Evolutionary conservation across 192 early-diverging fungal genomes (phyloP).

Genomic region (Mortierella antarctica): DNA sequence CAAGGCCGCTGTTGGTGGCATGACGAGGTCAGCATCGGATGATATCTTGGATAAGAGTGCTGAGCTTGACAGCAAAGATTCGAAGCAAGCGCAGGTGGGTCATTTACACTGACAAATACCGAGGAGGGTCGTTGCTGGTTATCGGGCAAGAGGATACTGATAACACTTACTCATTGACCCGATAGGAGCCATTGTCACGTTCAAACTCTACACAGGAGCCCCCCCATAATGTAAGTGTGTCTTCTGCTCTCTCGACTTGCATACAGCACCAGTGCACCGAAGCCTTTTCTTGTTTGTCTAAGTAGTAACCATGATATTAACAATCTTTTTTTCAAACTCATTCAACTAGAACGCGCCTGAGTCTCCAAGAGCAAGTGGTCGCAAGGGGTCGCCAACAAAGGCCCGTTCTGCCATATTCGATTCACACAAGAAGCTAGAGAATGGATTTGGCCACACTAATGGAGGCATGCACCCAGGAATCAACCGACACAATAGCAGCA

Average conservation of each 20-base stretch:
- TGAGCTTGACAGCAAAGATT: background rate
- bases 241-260: no score
- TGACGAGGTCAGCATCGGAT: constrained; percentile 22
- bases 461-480: background rate
- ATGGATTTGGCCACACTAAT: background rate
- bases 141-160: background rate
- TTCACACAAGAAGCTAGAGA: constrained; percentile 10
- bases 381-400: constrained; percentile 29
- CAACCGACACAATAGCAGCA: constrained; percentile 24
- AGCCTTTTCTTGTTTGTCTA: no score
- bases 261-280: no score
- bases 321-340: background rate
- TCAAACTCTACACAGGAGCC: no score
- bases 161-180: no score
- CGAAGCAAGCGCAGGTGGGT: background rate
- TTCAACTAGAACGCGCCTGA: constrained; percentile 6
- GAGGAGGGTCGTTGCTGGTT: background rate
- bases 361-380: constrained; percentile 4
- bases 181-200: no score
- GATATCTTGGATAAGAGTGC: constrained; percentile 12
- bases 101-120: background rate
- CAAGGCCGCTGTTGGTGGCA: constrained; percentile 8
- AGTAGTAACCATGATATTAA: no score
- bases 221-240: no score
- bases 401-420: constrained; percentile 28